These are phyloP conservation scores for Cornus suecica DNA, from an alignment of 148 eudicot species.

Conservation along the genomic window DNA sequence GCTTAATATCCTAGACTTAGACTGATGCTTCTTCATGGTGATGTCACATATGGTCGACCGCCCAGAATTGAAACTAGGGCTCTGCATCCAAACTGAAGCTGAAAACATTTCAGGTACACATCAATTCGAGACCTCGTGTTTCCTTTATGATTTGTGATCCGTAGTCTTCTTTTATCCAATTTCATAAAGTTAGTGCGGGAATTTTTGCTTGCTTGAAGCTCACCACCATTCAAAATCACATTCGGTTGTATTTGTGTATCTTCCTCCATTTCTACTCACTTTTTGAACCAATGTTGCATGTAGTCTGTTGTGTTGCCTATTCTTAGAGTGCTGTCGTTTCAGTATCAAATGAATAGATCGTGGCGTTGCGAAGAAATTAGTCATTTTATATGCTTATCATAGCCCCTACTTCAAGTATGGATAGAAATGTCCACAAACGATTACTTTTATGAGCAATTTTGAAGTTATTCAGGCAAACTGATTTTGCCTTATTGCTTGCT, in stretches of 20 bases:
- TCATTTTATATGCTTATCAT: neutral
- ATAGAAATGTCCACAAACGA: neutral
- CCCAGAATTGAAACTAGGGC: neutral
- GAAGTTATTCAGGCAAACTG: neutral
- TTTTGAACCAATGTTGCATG: neutral
- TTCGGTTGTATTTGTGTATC: neutral
- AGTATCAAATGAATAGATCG: neutral
- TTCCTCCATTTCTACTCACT: neutral
- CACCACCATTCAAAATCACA: slow-evolving; percentile 13
- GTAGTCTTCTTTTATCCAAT: neutral
- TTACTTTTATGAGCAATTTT: neutral
- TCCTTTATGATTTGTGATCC: neutral
- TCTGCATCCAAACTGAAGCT: neutral
- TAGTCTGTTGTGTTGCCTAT: neutral
- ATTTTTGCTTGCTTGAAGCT: neutral
- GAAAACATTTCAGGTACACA: neutral
- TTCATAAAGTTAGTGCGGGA: neutral
- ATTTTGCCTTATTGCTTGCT: too few relatives aligned
- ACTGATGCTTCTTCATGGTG: neutral
- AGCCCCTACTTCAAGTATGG: neutral
- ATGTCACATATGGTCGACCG: neutral
- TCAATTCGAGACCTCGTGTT: neutral
- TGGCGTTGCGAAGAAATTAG: neutral
- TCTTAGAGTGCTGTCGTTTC: neutral
- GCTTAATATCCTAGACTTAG: neutral